Conservation (phyloP, 345 rosid genomes). For the Litchi chinensis region DNA sequence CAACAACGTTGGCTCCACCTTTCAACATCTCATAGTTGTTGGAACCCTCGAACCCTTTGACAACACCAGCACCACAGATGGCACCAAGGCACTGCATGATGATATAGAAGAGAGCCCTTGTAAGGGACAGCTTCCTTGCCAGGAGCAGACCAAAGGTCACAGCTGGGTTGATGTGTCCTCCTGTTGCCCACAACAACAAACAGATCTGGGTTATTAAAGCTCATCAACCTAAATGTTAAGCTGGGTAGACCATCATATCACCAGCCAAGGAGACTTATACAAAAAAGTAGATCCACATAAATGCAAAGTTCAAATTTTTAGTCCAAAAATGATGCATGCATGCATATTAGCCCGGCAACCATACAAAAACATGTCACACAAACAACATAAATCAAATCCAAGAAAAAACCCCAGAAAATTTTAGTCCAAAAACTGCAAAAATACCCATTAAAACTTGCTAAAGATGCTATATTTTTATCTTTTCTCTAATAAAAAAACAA, state of each 20-base stretch:
- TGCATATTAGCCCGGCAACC: background rate
- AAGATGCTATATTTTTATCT: background rate
- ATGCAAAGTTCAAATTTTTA: background rate
- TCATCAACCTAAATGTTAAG: background rate
- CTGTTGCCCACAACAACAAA: conserved; percentile 28
- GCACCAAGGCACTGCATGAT: conserved; percentile 76
- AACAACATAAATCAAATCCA: background rate
- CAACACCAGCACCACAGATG: conserved; percentile 75
- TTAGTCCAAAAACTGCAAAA: background rate
- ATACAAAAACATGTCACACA: background rate
- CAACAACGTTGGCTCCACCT: conserved; percentile 69
- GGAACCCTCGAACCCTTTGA: conserved; percentile 53
- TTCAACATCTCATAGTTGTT: conserved; percentile 25
- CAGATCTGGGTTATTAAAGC: conserved; percentile 16
- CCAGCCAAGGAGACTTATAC: too few relatives aligned
- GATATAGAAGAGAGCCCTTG: conserved; percentile 64
- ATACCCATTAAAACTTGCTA: background rate
- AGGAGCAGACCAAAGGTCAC: conserved; percentile 66
- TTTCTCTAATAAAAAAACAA: background rate
- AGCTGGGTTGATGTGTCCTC: conserved; percentile 78
- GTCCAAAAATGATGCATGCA: background rate
- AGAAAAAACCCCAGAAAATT: background rate
- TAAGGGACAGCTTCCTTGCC: conserved; percentile 71
- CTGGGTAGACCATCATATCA: too few relatives aligned
- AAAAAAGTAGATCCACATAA: background rate